A percentile compares a stretch with the other conserved stretches of the same genome.
These are phyloP conservation scores for Raphanus hybrid DNA, from an alignment of 441 rosid genomes.

Conservation along the genomic window DNA sequence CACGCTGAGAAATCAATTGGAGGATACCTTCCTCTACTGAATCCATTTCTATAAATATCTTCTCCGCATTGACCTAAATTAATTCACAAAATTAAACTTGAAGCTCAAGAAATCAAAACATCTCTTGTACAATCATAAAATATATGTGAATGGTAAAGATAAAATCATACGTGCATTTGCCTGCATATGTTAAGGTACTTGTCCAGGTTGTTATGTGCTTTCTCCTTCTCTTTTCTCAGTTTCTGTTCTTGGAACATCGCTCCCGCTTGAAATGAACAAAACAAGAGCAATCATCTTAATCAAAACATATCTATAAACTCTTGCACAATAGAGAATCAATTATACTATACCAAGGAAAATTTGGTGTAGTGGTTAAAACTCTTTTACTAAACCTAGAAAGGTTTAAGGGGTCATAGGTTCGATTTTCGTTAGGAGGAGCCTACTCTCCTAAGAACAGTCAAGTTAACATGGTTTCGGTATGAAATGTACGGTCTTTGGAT, in stretches of 20 bases:
- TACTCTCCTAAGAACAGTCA: no score
- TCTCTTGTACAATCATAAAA: background rate
- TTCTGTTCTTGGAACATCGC: background rate
- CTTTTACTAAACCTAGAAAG: no score
- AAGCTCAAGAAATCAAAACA: background rate
- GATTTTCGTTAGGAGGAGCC: no score
- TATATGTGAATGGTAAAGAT: background rate
- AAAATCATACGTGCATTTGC: constrained; percentile 61
- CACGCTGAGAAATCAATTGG: constrained; percentile 52
- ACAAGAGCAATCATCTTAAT: background rate
- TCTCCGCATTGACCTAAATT: constrained; percentile 70
- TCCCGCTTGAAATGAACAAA: constrained; percentile 7
- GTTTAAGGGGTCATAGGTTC: no score
- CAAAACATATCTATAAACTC: background rate
- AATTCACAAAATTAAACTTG: background rate
- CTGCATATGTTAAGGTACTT: constrained; percentile 58
- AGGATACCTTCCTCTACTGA: constrained; percentile 69
- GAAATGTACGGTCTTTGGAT: no score
- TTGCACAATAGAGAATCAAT: background rate
- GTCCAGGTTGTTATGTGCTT: constrained; percentile 53
- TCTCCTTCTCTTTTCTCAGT: constrained; percentile 48
- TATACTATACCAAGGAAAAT: no score
- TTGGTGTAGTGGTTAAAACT: no score
- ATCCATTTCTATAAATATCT: constrained; percentile 53
- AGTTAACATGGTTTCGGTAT: no score